Evolutionary conservation across 495 filamentous ascomycete genomes (phyloP).

Genomic region (Daldinia caldariorum): DNA sequence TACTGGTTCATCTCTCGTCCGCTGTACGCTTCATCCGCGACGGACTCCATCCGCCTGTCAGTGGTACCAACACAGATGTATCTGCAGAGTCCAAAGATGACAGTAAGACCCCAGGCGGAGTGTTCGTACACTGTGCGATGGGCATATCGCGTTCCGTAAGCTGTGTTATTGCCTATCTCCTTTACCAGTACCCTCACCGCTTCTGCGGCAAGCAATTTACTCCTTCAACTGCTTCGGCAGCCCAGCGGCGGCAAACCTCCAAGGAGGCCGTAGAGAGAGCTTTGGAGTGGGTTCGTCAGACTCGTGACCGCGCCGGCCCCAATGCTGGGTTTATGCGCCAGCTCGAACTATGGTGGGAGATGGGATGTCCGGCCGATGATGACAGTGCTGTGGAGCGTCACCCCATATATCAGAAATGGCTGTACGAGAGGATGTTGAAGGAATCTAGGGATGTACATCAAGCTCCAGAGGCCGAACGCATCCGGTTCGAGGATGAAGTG

Average conservation of each 20-base stretch:
- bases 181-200: conserved; percentile 67
- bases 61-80: conserved; percentile 34
- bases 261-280: conserved; percentile 51
- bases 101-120: conserved; percentile 43
- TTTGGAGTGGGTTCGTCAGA: conserved; percentile 65
- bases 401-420: conserved; percentile 86
- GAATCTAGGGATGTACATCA: conserved; percentile 71
- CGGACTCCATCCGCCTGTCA: conserved; percentile 60
- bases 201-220: conserved; percentile 46
- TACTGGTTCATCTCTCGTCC: conserved; percentile 79
- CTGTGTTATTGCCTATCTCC: conserved; percentile 84
- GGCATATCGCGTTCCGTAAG: conserved; percentile 92
- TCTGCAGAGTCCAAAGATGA: conserved; percentile 13
- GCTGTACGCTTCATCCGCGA: conserved; percentile 84
- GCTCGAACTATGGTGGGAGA: conserved; percentile 83
- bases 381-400: conserved; percentile 65
- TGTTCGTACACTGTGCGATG: conserved; percentile 80
- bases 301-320: conserved; percentile 79
- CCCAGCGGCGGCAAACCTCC: conserved; percentile 41
- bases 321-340: conserved; percentile 91
- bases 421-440: conserved; percentile 81
- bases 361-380: conserved; percentile 74
- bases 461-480: conserved; percentile 72
- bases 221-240: conserved; percentile 37
- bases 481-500: conserved; percentile 87